Evolutionary conservation across 192 early-diverging fungal species (phyloP), one percentile per base, ranked within the genome.

Genomic region (Backusella australiensis): DNA sequence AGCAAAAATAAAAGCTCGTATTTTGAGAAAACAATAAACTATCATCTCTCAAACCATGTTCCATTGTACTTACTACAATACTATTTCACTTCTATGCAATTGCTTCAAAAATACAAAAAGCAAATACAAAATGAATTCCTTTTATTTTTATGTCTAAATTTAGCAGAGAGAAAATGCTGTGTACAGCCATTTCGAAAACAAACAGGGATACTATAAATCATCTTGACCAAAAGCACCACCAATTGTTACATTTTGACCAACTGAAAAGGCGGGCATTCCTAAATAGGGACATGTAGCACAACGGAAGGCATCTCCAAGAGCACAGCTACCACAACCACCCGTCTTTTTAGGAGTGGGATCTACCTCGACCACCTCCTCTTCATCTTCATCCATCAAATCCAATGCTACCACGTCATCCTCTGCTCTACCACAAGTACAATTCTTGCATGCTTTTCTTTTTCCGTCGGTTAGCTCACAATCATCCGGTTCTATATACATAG

Each of bases 241-340:
- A n/a, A 99, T 86, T 26, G 88, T 86, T 69, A 99, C 91, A 82
- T 96, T 95, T 78, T 99, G 94, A 36, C 98, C 98, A 2, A 94
- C 94, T 79, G 95, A 90, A 85, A 99, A 99, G 7, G 96, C 92
- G n/a, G 98, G 98, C 94, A 98, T 96, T 35, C 98, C 98, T 34
- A 96, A 82, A 76, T 98, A 99, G 34, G 98, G 98, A 83, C 98
- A 99, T 35, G 91, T 92, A 44, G 91, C 86, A 86, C 98, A 99
- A 26, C 98, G 89, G 89, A 99, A 99, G 1, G 98, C 98, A 85
- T 99, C 98, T 38, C 98, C 98, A 9, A 99, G 85, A 70, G 92
- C 94, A 83, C 98, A 99, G 86, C 84, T 83, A 76, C 82, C 82
- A 75, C 91, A 94, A 3, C 84, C 84, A 78, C 83, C 85, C 0